These are phyloP conservation scores for Paraphaeosphaeria minitans DNA, from an alignment of 2,329 filamentous ascomycete species.

Conservation along the genomic window DNA sequence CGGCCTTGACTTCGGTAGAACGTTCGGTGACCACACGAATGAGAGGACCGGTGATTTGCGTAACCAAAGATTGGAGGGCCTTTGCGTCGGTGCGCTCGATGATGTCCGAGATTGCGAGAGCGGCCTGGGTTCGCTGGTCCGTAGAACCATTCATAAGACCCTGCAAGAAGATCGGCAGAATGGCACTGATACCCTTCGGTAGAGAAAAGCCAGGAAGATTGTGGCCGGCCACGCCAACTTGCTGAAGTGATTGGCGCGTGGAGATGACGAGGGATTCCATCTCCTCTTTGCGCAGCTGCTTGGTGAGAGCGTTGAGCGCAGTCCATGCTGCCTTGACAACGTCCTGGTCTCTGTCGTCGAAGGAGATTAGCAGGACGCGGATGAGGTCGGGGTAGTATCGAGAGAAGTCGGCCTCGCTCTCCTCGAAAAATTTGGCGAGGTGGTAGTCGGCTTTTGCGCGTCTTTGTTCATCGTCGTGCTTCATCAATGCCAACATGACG, in stretches of 20 bases:
- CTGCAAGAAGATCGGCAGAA: conserved; percentile 95
- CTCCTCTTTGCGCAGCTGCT: conserved; percentile 90
- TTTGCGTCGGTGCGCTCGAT: conserved; percentile 89
- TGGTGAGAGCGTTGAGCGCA: conserved; percentile 85
- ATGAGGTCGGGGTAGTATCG: conserved; percentile 96
- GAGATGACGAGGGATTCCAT: conserved; percentile 93
- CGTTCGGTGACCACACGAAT: conserved; percentile 98
- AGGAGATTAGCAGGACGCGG: conserved; percentile 85
- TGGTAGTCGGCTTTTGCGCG: conserved; percentile 79
- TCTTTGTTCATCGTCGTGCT: conserved; percentile 89
- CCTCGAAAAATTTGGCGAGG: conserved; percentile 83
- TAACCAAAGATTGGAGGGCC: conserved; percentile 91
- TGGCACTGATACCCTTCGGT: conserved; percentile 95
- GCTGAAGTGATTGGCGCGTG: conserved; percentile 82
- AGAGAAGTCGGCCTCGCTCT: conserved; percentile 84
- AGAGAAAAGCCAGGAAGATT: conserved; percentile 85
- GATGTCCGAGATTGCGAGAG: conserved; percentile 92
- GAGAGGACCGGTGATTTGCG: conserved; percentile 94
- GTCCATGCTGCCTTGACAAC: conserved; percentile 91
- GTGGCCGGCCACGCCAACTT: conserved; percentile 84
- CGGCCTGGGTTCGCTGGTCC: conserved; percentile 90
- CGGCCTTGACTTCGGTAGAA: conserved; percentile 93
- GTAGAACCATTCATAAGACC: conserved; percentile 95
- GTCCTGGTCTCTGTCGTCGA: conserved; percentile 80
- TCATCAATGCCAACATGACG: conserved; percentile 82